Conservation (phyloP, 345 rosid species). For the Acer saccharum region DNA sequence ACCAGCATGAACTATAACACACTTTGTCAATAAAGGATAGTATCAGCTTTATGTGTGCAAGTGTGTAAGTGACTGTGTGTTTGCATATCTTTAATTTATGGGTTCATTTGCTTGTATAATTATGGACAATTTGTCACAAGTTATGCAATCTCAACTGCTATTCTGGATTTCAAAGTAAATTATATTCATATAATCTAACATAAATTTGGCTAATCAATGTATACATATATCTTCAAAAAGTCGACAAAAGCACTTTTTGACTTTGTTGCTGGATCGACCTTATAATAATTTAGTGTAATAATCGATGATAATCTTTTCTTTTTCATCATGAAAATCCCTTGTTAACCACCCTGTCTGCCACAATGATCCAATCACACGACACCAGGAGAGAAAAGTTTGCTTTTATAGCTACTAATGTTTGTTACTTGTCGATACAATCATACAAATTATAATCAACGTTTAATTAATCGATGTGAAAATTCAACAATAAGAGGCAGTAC, state of each 20-base stretch:
- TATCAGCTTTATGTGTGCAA: not conserved
- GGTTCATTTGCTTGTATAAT: not conserved
- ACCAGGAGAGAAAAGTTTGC: not conserved
- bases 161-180: not conserved
- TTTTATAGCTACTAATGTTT: not conserved
- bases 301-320: slow-evolving; percentile 1
- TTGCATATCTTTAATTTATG: not conserved
- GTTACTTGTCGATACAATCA: too few species aligned
- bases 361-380: not conserved
- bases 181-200: too few species aligned
- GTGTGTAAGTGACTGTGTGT: slow-evolving; percentile 3
- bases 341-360: slow-evolving; percentile 25
- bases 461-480: too few species aligned
- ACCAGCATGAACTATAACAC: slow-evolving; percentile 16
- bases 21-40: not conserved
- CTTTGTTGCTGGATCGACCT: slow-evolving; percentile 11
- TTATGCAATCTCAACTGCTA: slow-evolving; percentile 18
- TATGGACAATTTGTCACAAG: not conserved
- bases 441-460: too few species aligned
- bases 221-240: not conserved
- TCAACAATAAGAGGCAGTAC: not conserved
- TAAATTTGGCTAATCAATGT: too few species aligned
- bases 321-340: slow-evolving; percentile 22
- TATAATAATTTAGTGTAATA: not conserved
- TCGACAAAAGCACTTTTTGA: slow-evolving; percentile 17